Evolutionary conservation across 2,329 filamentous ascomycete species (phyloP).

Genomic region (Claviceps cyperi): DNA sequence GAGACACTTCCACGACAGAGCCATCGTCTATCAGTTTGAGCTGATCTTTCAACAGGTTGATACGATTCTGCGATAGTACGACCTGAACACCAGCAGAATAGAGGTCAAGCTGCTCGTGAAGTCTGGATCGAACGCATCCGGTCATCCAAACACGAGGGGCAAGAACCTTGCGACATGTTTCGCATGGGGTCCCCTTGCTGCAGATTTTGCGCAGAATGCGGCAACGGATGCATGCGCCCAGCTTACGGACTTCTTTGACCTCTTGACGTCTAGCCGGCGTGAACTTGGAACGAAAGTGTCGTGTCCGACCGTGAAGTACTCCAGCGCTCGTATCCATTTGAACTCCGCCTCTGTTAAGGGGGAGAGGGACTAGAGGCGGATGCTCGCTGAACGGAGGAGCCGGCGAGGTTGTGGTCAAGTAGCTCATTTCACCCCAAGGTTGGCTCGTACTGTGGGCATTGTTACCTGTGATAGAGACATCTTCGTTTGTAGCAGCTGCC

Average conservation of each 20-base stretch:
- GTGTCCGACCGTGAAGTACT: constrained; percentile 31
- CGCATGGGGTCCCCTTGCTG: constrained; percentile 47
- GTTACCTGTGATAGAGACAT: constrained; percentile 10
- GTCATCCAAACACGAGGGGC: constrained; percentile 51
- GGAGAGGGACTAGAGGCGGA: constrained; percentile 16
- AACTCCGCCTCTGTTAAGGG: constrained; percentile 30
- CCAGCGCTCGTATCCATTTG: constrained; percentile 35
- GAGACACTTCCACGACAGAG: constrained; percentile 40
- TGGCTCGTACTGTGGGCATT: constrained; percentile 17
- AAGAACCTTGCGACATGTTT: constrained; percentile 48
- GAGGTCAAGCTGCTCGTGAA: constrained; percentile 46
- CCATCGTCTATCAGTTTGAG: constrained; percentile 34
- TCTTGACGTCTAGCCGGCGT: constrained; percentile 44
- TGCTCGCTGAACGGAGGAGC: constrained; percentile 17
- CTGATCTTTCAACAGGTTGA: constrained; percentile 39
- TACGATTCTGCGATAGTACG: constrained; percentile 44
- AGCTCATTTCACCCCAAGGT: constrained; percentile 41
- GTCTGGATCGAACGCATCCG: constrained; percentile 46
- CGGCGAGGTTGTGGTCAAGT: constrained; percentile 24
- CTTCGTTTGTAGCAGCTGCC: constrained; percentile 10
- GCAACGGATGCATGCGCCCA: constrained; percentile 52
- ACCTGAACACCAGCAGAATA: constrained; percentile 51
- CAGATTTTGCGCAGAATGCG: constrained; percentile 53
- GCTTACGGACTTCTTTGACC: constrained; percentile 49
- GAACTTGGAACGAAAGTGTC: constrained; percentile 43